Conservation (phyloP, 441 rosid species). For the Populus hybrid region DNA sequence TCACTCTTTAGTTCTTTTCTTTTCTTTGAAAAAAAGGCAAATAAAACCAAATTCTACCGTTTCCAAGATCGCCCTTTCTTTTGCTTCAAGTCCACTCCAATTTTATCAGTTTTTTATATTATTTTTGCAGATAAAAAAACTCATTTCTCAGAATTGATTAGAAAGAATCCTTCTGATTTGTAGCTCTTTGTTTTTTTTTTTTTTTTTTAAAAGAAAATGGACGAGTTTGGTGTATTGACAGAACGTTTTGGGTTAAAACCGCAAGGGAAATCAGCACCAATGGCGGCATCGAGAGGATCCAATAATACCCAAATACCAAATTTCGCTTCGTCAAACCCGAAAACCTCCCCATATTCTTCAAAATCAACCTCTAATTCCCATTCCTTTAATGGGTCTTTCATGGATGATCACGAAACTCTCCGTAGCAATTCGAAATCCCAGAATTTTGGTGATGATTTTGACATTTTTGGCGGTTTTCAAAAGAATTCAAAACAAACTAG, state of each 20-base stretch:
- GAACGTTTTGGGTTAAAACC: conserved; percentile 79
- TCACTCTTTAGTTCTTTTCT: not conserved
- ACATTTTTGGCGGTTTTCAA: conserved; percentile 43
- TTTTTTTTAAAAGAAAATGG: conserved; percentile 36
- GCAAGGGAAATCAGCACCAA: conserved; percentile 86
- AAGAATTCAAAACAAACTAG: conserved; percentile 25
- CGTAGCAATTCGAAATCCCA: conserved; percentile 23
- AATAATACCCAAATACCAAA: conserved; percentile 22
- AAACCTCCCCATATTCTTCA: conserved; percentile 28
- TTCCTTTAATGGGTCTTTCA: conserved; percentile 30
- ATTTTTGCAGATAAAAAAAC: not conserved
- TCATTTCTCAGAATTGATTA: not conserved
- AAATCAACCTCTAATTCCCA: conserved; percentile 30
- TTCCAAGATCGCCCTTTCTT: conserved; percentile 6
- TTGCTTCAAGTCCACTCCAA: not conserved
- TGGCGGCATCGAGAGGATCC: conserved; percentile 59
- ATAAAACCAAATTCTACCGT: not conserved
- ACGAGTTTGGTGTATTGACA: conserved; percentile 81
- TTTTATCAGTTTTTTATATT: not conserved
- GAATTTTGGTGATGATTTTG: conserved; percentile 40
- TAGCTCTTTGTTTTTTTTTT: not conserved
- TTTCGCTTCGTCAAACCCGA: conserved; percentile 23
- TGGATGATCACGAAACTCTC: conserved; percentile 27
- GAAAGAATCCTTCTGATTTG: too few relatives aligned
- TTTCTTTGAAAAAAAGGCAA: not conserved